A percentile compares a stretch with the other conserved stretches of the same genome.
phyloP scores from a whole-genome alignment of 148 eudicot genomes.

The Silene latifolia region DNA sequence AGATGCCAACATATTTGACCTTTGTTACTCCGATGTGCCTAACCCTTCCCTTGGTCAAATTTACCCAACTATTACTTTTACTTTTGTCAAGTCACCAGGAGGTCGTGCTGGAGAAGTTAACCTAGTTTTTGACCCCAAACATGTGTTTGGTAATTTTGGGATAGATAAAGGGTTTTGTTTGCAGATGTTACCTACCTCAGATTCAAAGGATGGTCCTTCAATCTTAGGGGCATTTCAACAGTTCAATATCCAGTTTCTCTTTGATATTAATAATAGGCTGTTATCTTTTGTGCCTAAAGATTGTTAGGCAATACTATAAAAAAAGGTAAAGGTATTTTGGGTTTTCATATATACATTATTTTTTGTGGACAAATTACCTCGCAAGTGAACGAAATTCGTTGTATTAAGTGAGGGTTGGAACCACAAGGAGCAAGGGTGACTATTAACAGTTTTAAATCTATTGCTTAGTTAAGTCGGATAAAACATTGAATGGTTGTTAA shows the following conservation, averaged over 20 bases:
- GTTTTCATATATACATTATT: too few species aligned
- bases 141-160: background rate
- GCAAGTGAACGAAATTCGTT: too few species aligned
- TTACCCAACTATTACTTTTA: background rate
- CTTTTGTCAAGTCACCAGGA: background rate
- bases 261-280: background rate
- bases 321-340: too few species aligned
- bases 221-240: background rate
- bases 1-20: background rate
- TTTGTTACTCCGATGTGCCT: background rate
- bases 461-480: too few species aligned
- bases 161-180: background rate
- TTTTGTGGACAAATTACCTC: too few species aligned
- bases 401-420: too few species aligned
- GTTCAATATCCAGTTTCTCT: background rate
- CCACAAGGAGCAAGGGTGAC: too few species aligned
- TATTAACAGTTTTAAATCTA: too few species aligned
- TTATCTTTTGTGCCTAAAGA: slow-evolving; percentile 1
- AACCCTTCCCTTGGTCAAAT: background rate
- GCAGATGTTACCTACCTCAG: background rate
- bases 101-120: background rate
- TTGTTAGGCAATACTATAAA: background rate
- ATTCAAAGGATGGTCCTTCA: slow-evolving; percentile 5
- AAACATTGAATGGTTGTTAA: too few species aligned
- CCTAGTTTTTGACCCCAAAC: background rate